A percentile compares a stretch with the other conserved stretches of the same genome.
These are phyloP conservation scores for Salix koriyanagi DNA, from an alignment of 345 rosid species.

Conservation along the genomic window DNA sequence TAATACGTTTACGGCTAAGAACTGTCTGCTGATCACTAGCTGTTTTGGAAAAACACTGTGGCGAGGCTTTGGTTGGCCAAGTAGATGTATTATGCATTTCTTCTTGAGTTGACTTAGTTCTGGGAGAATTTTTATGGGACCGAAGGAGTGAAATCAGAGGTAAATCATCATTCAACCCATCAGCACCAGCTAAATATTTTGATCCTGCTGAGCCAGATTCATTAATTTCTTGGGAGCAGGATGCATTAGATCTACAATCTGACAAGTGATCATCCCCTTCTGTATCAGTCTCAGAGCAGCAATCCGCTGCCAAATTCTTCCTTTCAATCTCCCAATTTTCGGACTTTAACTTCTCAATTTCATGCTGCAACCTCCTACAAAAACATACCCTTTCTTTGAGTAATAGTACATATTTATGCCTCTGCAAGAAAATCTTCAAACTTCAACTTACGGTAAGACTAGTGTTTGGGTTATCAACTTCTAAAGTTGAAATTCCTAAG, in stretches of 20 bases:
- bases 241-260: constrained; percentile 35
- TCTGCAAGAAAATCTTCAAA: neutral
- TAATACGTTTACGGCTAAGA: constrained; percentile 62
- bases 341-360: constrained; percentile 55
- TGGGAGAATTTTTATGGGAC: constrained; percentile 35
- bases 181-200: constrained; percentile 30
- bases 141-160: constrained; percentile 60
- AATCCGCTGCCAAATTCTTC: constrained; percentile 35
- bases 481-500: constrained; percentile 4
- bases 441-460: neutral
- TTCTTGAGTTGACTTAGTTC: constrained; percentile 22
- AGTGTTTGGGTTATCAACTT: constrained; percentile 7
- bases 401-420: constrained; percentile 2
- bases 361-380: constrained; percentile 62
- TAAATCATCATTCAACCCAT: constrained; percentile 49
- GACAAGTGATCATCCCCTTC: constrained; percentile 52
- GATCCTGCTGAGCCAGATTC: constrained; percentile 37
- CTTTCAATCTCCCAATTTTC: constrained; percentile 34
- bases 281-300: constrained; percentile 87
- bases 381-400: constrained; percentile 13
- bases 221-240: constrained; percentile 32
- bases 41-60: constrained; percentile 35
- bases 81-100: constrained; percentile 28
- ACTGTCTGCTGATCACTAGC: constrained; percentile 43
- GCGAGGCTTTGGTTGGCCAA: constrained; percentile 27